Conservation (phyloP, 495 filamentous ascomycete species). For the Cryomyces antarcticus region DNA sequence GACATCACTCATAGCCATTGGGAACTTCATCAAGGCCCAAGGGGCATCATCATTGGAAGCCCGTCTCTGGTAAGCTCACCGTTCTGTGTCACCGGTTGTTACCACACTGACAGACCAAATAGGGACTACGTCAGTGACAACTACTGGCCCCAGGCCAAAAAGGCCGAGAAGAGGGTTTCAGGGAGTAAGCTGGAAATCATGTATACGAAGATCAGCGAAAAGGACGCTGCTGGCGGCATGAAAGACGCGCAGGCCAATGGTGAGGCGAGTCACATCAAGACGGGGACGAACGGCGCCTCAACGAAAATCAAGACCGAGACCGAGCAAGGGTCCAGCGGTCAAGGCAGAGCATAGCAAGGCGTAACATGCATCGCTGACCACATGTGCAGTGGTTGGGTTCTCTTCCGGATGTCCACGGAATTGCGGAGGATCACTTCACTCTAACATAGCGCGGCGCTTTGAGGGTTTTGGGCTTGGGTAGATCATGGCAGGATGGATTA, state of each 20-base stretch:
- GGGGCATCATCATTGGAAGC: constrained; percentile 14
- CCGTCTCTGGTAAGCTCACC: constrained; percentile 21
- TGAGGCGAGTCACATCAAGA: background rate
- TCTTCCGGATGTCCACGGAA: background rate
- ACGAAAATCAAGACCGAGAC: background rate
- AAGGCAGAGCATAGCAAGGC: background rate
- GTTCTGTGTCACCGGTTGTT: background rate
- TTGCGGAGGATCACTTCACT: background rate
- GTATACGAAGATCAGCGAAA: constrained; percentile 6
- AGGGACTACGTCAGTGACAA: constrained; percentile 21
- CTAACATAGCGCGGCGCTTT: background rate
- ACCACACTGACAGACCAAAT: background rate
- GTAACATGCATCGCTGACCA: background rate
- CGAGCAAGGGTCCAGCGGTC: background rate
- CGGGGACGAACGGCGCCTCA: background rate
- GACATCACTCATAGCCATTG: constrained; percentile 26
- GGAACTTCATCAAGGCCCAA: constrained; percentile 26
- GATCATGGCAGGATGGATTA: too few relatives aligned
- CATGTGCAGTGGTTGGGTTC: background rate
- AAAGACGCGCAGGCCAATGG: background rate
- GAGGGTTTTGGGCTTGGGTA: background rate
- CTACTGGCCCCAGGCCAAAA: constrained; percentile 16
- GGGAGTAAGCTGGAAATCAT: constrained; percentile 2
- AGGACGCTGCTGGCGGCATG: background rate
- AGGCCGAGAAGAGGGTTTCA: background rate